phyloP scores from a whole-genome alignment of 2,329 filamentous ascomycete species.

The Aspergillus proliferans region DNA sequence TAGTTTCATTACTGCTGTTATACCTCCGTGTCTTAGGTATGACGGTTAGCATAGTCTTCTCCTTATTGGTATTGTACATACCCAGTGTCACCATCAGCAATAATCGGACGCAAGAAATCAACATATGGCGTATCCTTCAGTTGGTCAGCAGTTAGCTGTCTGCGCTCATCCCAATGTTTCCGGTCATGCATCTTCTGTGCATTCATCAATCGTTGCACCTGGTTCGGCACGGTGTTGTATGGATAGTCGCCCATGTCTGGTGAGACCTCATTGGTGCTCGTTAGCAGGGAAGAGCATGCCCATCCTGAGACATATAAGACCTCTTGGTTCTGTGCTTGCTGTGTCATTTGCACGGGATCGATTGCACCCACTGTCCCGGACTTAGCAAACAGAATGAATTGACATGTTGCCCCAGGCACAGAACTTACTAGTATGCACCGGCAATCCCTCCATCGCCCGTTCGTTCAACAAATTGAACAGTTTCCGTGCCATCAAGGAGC shows the following conservation, averaged over 20 bases:
- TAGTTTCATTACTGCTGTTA: slow-evolving; percentile 89
- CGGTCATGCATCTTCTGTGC: slow-evolving; percentile 95
- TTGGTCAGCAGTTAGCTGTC: slow-evolving; percentile 68
- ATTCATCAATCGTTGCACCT: slow-evolving; percentile 92
- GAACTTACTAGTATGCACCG: slow-evolving; percentile 77
- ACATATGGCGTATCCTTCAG: slow-evolving; percentile 71
- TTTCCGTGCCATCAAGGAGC: slow-evolving; percentile 90
- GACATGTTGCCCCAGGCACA: background rate
- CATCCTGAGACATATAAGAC: slow-evolving; percentile 94
- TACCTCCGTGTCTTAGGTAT: slow-evolving; percentile 67
- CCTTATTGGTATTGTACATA: slow-evolving; percentile 19
- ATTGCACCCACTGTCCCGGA: slow-evolving; percentile 76
- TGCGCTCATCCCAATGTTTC: slow-evolving; percentile 82
- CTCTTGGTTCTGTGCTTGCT: slow-evolving; percentile 93
- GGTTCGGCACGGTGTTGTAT: slow-evolving; percentile 97
- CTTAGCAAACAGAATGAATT: slow-evolving; percentile 5
- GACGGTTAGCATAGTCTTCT: slow-evolving; percentile 1
- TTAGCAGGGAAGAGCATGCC: slow-evolving; percentile 92
- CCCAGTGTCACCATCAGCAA: slow-evolving; percentile 93
- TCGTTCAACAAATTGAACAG: slow-evolving; percentile 83
- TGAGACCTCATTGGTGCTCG: slow-evolving; percentile 92
- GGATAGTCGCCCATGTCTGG: slow-evolving; percentile 98
- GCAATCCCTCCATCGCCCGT: slow-evolving; percentile 69
- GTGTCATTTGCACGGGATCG: slow-evolving; percentile 97
- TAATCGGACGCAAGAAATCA: slow-evolving; percentile 89